Percentiles rank a stretch among this genome's conserved stretches.
phyloP scores from a whole-genome alignment of 208 protist genomes.

The Trichomonas vaginalis region DNA sequence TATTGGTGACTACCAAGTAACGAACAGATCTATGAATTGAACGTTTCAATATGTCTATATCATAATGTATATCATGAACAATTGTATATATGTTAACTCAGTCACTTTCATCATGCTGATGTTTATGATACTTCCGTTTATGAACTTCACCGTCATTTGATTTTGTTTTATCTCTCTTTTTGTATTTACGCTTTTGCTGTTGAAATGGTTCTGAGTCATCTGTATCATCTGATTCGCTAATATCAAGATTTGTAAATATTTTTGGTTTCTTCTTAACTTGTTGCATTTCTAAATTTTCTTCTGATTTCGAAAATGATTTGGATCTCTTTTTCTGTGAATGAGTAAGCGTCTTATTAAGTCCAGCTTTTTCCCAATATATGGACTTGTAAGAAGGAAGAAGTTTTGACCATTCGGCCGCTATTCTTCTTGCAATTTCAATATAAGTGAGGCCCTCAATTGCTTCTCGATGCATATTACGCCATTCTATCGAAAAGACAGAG shows the following conservation, averaged over 20 bases:
- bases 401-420: background rate
- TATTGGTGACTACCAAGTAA: too few species aligned
- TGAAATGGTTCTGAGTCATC: background rate
- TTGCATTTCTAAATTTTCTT: background rate
- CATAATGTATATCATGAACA: too few species aligned
- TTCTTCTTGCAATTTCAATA: background rate
- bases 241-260: background rate
- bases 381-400: background rate
- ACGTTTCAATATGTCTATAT: too few species aligned
- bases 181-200: background rate
- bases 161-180: background rate
- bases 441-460: background rate
- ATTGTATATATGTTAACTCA: too few species aligned
- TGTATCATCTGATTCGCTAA: background rate
- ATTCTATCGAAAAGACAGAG: background rate
- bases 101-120: background rate
- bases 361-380: background rate
- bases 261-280: background rate
- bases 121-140: background rate
- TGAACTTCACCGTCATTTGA: background rate
- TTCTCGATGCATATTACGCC: background rate
- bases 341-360: background rate
- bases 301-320: background rate
- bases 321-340: background rate
- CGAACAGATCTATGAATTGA: too few species aligned